Evolutionary conservation across 805 yeast species (phyloP).

Genomic region (Saccharomycopsis vini): DNA sequence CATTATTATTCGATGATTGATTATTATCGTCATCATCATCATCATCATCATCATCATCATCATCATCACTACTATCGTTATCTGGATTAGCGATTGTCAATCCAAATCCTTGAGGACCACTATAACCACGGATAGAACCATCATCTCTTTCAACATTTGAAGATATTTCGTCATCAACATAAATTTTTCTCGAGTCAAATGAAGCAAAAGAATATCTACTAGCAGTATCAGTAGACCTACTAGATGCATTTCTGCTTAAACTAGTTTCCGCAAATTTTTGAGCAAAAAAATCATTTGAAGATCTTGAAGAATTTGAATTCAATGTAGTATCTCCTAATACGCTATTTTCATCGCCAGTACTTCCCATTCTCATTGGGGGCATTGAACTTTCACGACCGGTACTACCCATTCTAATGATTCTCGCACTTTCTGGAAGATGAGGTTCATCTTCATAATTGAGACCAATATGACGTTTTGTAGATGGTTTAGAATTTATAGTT

Average conservation of each 20-base stretch:
- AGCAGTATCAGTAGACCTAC: neutral
- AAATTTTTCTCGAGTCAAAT: slow-evolving; percentile 11
- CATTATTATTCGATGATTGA: neutral
- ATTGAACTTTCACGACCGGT: slow-evolving; percentile 13
- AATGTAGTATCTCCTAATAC: slow-evolving; percentile 11
- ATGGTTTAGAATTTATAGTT: slow-evolving; percentile 8
- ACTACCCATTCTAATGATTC: slow-evolving; percentile 16
- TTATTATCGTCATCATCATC: neutral
- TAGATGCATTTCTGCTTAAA: slow-evolving; percentile 14
- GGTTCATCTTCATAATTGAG: neutral
- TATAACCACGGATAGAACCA: slow-evolving; percentile 14
- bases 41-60: slow-evolving; percentile 1
- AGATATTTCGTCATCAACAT: slow-evolving; percentile 15
- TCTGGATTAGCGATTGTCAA: slow-evolving; percentile 19
- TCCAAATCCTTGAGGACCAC: slow-evolving; percentile 8
- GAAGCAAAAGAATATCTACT: slow-evolving; percentile 17
- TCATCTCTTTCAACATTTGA: slow-evolving; percentile 13
- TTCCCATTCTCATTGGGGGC: slow-evolving; percentile 15
- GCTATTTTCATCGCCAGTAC: slow-evolving; percentile 10
- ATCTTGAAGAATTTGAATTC: slow-evolving; percentile 10
- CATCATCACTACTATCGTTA: slow-evolving; percentile 11
- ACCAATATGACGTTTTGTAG: slow-evolving; percentile 2
- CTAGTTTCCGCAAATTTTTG: slow-evolving; percentile 7
- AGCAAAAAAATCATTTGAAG: slow-evolving; percentile 13
- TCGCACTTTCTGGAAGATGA: neutral